Evolutionary conservation across 257 asterid genomes (phyloP), one percentile per base, ranked within the genome.

Genomic region (Mitragyna speciosa): DNA sequence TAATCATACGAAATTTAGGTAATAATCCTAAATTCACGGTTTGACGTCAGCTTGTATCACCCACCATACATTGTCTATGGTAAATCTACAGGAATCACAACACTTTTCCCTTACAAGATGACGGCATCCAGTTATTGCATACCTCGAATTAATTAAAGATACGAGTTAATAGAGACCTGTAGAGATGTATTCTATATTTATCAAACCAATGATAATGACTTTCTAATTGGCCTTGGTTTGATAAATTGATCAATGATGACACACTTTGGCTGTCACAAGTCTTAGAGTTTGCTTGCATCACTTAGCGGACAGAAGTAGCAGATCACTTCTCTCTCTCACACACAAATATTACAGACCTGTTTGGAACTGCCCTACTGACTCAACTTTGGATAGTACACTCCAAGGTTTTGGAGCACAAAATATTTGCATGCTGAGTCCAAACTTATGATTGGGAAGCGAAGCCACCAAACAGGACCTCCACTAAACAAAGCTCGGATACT

Each of bases 401-500:
- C 43, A 43, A n/a, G 6, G 2, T 39, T 1, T 15, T 26, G 17
- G n/a, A n/a, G 22, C 11, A 41, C 61, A 59, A 31, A 39, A 54
- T 12, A 64, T 45, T 76, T 72, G 79, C 20, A 48, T 63, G 79
- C 80, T 45, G 49, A 45, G 43, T 64, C n/a, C n/a, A n/a, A n/a
- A n/a, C n/a, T n/a, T n/a, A n/a, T n/a, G n/a, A n/a, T 80, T 73
- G 83, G 71, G 61, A 80, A 64, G 33, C 83, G 8, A 36, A 49
- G 31, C 61, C 7, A 20, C 76, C 83, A 75, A 80, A 75, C 83
- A 80, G 71, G 52, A 74, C 83, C 76, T 48, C 43, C 22, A 30
- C 10, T 9, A 36, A 45, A 30, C 72, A 43, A 26, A 24, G 14
- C 47, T 63, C 63, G n/a, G n/a, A n/a, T n/a, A n/a, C n/a, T n/a